Percentiles rank a stretch among this genome's conserved stretches.
Conservation (phyloP, 2,329 filamentous ascomycete genomes). For the Remersonia thermophila region DNA sequence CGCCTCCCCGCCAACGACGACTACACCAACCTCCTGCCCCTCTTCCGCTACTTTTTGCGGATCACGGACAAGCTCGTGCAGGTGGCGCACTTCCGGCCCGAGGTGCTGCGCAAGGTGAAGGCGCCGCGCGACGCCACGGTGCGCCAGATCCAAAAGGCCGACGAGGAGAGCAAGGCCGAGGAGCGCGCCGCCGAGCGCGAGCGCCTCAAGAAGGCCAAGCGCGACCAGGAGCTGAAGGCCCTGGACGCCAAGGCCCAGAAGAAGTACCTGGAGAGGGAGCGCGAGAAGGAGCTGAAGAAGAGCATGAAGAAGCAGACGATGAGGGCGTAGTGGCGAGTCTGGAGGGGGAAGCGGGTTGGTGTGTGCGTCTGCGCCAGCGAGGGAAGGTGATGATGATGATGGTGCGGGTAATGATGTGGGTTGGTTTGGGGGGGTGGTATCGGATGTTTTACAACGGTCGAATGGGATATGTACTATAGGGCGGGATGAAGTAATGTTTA, state of each 20-base stretch:
- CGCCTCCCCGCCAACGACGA: constrained; percentile 52
- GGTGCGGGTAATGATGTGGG: constrained; percentile 22
- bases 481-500: no score
- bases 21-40: constrained; percentile 54
- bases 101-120: constrained; percentile 77
- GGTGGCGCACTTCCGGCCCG: constrained; percentile 72
- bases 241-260: constrained; percentile 75
- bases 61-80: constrained; percentile 72
- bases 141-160: constrained; percentile 63
- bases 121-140: constrained; percentile 68
- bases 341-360: neutral
- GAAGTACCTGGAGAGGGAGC: constrained; percentile 73
- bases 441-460: no score
- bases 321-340: constrained; percentile 31
- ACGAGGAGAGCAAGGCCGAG: constrained; percentile 71
- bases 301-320: constrained; percentile 42
- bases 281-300: constrained; percentile 56
- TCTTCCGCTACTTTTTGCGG: constrained; percentile 74
- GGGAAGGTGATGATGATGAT: constrained; percentile 39
- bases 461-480: no score
- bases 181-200: constrained; percentile 61
- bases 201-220: constrained; percentile 74
- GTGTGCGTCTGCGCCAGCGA: neutral
- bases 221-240: constrained; percentile 66
- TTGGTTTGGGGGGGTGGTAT: no score